phyloP scores from a whole-genome alignment of 768 basidiomycete species.

The Podaxis sp. region DNA sequence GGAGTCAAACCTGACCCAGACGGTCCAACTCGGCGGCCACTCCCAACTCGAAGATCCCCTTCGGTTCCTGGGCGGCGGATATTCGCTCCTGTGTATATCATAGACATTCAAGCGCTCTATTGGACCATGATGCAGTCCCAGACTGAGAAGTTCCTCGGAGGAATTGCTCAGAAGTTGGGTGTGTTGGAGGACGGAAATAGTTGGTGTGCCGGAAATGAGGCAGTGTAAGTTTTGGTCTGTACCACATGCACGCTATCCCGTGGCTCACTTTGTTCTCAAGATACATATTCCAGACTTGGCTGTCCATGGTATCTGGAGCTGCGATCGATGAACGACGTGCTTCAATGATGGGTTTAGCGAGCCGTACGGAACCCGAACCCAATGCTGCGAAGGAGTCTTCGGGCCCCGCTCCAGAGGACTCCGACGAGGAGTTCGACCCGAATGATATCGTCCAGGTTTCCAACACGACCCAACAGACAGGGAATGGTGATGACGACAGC shows the following conservation, averaged over 20 bases:
- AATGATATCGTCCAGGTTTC: conserved; percentile 26
- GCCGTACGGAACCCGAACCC: background rate
- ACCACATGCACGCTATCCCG: background rate
- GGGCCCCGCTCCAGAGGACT: conserved; percentile 18
- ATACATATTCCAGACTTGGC: conserved; percentile 43
- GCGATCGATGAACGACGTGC: conserved; percentile 49
- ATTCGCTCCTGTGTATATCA: conserved; percentile 35
- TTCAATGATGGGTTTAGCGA: conserved; percentile 11
- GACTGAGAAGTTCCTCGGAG: conserved; percentile 20
- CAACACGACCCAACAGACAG: background rate
- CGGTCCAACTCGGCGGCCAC: background rate
- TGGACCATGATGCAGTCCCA: conserved; percentile 36
- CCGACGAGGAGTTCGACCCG: conserved; percentile 35
- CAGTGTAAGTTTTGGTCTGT: conserved; percentile 34
- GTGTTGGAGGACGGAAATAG: conserved; percentile 29
- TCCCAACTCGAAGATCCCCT: background rate
- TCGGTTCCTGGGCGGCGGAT: background rate
- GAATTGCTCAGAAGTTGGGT: conserved; percentile 34
- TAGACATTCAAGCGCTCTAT: conserved; percentile 42
- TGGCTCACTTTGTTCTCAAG: conserved; percentile 24
- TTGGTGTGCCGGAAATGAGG: conserved; percentile 54
- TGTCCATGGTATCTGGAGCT: conserved; percentile 42
- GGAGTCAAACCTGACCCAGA: conserved; percentile 1
- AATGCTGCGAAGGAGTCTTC: background rate
- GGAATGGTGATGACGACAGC: conserved; percentile 16